Percentiles rank a stretch among this genome's conserved stretches.
phyloP scores from a whole-genome alignment of 331 rosid genomes.

The Cydonia oblonga region DNA sequence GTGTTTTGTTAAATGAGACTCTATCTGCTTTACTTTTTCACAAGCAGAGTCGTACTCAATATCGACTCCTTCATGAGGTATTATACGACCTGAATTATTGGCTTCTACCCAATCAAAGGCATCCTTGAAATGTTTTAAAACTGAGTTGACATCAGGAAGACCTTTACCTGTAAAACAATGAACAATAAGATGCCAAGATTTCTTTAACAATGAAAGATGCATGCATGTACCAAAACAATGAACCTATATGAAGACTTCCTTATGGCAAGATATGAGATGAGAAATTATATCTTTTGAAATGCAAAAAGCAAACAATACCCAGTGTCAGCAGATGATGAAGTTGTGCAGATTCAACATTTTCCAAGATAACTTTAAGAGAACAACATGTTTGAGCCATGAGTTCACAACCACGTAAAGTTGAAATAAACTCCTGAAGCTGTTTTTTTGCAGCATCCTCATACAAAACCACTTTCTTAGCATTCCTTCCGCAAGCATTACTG shows the following conservation, averaged over 20 bases:
- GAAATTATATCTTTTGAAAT: background rate
- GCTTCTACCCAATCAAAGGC: conserved; percentile 98
- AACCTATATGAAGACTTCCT: no score
- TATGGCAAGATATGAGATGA: background rate
- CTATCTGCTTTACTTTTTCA: conserved; percentile 52
- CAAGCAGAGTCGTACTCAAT: conserved; percentile 71
- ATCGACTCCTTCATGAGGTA: conserved; percentile 85
- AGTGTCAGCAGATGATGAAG: conserved; percentile 64
- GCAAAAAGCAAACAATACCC: conserved; percentile 30
- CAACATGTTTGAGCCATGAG: conserved; percentile 64
- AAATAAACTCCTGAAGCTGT: conserved; percentile 72
- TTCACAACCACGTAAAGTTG: conserved; percentile 79
- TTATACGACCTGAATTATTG: conserved; percentile 73
- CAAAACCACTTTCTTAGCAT: conserved; percentile 71
- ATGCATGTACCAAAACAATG: background rate
- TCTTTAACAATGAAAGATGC: background rate
- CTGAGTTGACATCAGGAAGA: conserved; percentile 46
- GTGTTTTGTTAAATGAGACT: conserved; percentile 41
- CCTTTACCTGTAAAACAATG: conserved; percentile 48
- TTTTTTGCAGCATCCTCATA: conserved; percentile 90
- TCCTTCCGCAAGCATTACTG: conserved; percentile 84
- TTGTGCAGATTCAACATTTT: conserved; percentile 44
- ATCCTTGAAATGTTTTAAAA: conserved; percentile 68
- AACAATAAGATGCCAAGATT: conserved; percentile 3
- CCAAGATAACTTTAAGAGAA: conserved; percentile 48